phyloP scores from a whole-genome alignment of 306 rosid species.

The peach (Prunus persica) region DNA sequence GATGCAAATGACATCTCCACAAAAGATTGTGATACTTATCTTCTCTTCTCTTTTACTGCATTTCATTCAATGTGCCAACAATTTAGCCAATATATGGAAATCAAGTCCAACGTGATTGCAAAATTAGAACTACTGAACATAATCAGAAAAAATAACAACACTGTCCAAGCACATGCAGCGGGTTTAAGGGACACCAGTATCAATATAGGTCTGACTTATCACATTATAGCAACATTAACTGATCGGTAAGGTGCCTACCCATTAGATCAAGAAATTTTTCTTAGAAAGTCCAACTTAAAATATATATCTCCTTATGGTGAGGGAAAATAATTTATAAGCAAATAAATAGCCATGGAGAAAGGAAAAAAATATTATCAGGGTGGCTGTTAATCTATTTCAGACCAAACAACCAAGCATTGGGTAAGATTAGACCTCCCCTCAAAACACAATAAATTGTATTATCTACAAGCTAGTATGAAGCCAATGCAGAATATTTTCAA shows the following conservation, averaged over 20 bases:
- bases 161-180: no score
- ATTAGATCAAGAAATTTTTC: no score
- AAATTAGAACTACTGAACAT: background rate
- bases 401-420: background rate
- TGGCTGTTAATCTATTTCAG: background rate
- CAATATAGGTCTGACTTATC: no score
- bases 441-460: background rate
- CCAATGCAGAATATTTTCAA: background rate
- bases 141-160: no score
- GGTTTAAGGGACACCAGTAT: no score
- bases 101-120: background rate
- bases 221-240: no score
- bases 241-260: no score
- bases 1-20: no score
- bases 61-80: background rate
- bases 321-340: background rate
- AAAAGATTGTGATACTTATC: no score
- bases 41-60: background rate
- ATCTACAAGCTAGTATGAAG: background rate
- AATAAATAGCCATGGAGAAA: background rate
- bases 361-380: background rate
- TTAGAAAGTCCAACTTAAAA: no score
- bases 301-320: background rate
- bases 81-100: background rate
- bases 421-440: background rate